Percentiles rank a stretch among this genome's conserved stretches.
Evolutionary conservation across 1,139 yeast species (phyloP).

Genomic region (Starmera stellimalicola): DNA sequence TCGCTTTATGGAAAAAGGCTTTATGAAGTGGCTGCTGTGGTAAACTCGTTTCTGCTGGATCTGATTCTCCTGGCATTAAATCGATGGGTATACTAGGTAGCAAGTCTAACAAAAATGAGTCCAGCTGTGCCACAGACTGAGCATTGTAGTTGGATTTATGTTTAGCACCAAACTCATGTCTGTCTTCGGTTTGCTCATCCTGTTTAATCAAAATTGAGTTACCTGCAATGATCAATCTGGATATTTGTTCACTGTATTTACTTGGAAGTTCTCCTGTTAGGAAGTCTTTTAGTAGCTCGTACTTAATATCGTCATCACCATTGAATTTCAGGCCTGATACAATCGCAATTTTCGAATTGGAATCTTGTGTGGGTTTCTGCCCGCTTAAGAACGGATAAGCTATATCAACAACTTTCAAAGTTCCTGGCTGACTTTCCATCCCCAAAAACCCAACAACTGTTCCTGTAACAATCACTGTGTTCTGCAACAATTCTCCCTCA

Average conservation of each 20-base stretch:
- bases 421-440: constrained; percentile 74
- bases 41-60: constrained; percentile 72
- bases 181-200: constrained; percentile 17
- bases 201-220: constrained; percentile 43
- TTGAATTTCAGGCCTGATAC: constrained; percentile 63
- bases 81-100: constrained; percentile 56
- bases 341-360: constrained; percentile 41
- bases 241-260: constrained; percentile 28
- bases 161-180: constrained; percentile 43
- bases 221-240: constrained; percentile 66
- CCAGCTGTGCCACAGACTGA: constrained; percentile 38
- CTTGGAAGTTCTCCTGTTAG: constrained; percentile 58
- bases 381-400: constrained; percentile 58
- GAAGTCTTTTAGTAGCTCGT: constrained; percentile 62
- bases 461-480: constrained; percentile 67
- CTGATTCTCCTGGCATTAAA: constrained; percentile 76
- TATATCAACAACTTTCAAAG: constrained; percentile 77
- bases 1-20: constrained; percentile 50
- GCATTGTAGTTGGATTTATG: constrained; percentile 40
- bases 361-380: constrained; percentile 31
- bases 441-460: constrained; percentile 80
- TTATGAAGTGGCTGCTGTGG: constrained; percentile 89
- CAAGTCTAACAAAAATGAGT: constrained; percentile 49
- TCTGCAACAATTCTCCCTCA: constrained; percentile 51
- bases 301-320: constrained; percentile 32